phyloP scores from a whole-genome alignment of 495 filamentous ascomycete species.

The Amniculicola lignicola region DNA sequence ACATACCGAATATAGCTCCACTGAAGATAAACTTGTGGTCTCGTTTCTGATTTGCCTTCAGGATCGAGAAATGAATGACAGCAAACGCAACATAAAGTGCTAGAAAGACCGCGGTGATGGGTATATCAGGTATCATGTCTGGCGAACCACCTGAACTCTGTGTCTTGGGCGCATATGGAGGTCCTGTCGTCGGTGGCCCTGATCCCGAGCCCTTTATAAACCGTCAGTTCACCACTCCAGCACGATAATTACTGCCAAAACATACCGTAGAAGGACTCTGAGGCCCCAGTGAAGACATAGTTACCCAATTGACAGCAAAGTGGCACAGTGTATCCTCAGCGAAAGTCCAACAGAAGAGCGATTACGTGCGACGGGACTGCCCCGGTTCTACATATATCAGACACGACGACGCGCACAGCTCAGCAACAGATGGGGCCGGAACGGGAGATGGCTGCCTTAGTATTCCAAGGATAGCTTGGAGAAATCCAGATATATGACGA shows the following conservation, averaged over 20 bases:
- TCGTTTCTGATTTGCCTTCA: constrained; percentile 31
- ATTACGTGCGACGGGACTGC: background rate
- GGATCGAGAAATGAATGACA: constrained; percentile 33
- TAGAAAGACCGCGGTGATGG: constrained; percentile 38
- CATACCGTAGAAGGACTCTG: background rate
- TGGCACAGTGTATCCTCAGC: background rate
- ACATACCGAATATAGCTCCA: constrained; percentile 60
- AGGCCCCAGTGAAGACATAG: background rate
- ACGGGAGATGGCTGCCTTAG: constrained; percentile 7
- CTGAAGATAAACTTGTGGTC: constrained; percentile 47
- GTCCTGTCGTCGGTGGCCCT: constrained; percentile 3
- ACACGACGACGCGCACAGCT: background rate
- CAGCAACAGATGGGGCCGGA: constrained; percentile 1
- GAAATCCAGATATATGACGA: constrained; percentile 3
- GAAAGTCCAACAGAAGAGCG: background rate
- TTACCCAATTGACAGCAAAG: background rate
- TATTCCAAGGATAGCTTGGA: constrained; percentile 1
- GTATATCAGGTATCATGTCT: constrained; percentile 38
- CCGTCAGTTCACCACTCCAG: too few species aligned
- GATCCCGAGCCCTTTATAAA: background rate
- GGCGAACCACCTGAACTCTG: constrained; percentile 36
- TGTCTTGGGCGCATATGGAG: constrained; percentile 40
- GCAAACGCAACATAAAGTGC: constrained; percentile 37
- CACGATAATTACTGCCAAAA: background rate
- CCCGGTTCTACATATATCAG: constrained; percentile 12